Evolutionary conservation across 2,329 filamentous ascomycete species (phyloP), one percentile per base, ranked within the genome.

Genomic region (Paecilomyces niveus): DNA sequence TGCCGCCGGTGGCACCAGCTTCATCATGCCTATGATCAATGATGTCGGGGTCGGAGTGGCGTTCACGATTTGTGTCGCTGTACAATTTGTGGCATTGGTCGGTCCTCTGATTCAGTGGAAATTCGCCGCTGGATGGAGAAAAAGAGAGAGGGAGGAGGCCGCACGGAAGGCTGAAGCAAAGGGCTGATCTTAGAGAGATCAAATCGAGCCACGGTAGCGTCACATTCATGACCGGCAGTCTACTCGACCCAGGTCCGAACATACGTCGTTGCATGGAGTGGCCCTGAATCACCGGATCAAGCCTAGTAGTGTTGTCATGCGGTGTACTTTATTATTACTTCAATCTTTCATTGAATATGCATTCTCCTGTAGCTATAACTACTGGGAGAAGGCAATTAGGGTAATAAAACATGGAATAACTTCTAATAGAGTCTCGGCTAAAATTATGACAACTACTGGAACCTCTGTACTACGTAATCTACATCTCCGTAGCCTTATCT

Each of bases 1-100:
- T 32, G 81, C 78, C 0, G 82, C 82, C 0, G 80, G 76, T 0
- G 80, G 79, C 0, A 82, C 80, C 0, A 79, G 77, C 21, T 75
- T 78, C 10, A 71, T 82, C 2, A 77, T 81, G 68, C 80, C 80
- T 0, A 72, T 84, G 68, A 74, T 83, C 6, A 70, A 78, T 55
- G 69, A 65, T 1, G 72, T 81, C 51, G 80, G 78, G 0, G 74
- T 77, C 52, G 81, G 80, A 0, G 68, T 70, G 60, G 74, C 78
- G 0, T 83, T 82, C 58, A 81, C 79, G 0, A 71, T 81, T 10
- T 79, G 77, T 61, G 74, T 70, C 15, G 69, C 62, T 26, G 71
- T 74, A 1, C 79, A 83, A 61, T 64, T 75, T 51, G 62, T 80
- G 21, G 77, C 80, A 1, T 57, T 83, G n/a, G 57, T 76, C 4